A percentile compares a stretch with the other conserved stretches of the same genome.
Conservation (phyloP, 2,329 filamentous ascomycete genomes). For the Xylariaceae sp. region DNA sequence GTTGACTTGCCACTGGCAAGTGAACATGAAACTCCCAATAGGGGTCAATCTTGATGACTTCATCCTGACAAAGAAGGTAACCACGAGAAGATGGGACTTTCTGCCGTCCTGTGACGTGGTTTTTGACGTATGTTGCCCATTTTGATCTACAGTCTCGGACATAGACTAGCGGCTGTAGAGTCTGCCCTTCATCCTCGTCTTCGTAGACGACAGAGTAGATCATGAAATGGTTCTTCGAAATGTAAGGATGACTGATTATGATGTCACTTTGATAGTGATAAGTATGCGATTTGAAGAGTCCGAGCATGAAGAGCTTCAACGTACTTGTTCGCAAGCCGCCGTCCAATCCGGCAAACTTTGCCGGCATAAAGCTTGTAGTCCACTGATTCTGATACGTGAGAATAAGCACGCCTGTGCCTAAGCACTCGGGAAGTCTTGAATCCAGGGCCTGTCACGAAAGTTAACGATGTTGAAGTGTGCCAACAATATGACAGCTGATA, state of each 20-base stretch:
- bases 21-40: conserved; percentile 35
- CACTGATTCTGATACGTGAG: conserved; percentile 1
- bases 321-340: conserved; percentile 19
- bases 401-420: background rate
- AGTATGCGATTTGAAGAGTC: background rate
- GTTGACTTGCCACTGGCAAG: conserved; percentile 18
- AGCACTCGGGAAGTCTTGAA: conserved; percentile 2
- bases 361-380: conserved; percentile 17
- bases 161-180: conserved; percentile 42
- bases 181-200: conserved; percentile 21
- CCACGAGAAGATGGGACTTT: conserved; percentile 35
- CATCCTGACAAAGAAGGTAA: conserved; percentile 47
- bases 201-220: conserved; percentile 54
- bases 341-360: conserved; percentile 15
- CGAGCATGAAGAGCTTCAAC: background rate
- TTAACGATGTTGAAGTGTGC: too few species aligned
- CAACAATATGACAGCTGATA: too few species aligned
- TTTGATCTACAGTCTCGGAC: conserved; percentile 53
- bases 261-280: conserved; percentile 31
- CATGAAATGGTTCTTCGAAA: conserved; percentile 54
- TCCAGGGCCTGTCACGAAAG: background rate
- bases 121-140: conserved; percentile 53
- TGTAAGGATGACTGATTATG: conserved; percentile 35
- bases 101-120: conserved; percentile 38
- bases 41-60: conserved; percentile 41